Conservation (phyloP, 257 asterid genomes). For the Nicotiana benthamiana region DNA sequence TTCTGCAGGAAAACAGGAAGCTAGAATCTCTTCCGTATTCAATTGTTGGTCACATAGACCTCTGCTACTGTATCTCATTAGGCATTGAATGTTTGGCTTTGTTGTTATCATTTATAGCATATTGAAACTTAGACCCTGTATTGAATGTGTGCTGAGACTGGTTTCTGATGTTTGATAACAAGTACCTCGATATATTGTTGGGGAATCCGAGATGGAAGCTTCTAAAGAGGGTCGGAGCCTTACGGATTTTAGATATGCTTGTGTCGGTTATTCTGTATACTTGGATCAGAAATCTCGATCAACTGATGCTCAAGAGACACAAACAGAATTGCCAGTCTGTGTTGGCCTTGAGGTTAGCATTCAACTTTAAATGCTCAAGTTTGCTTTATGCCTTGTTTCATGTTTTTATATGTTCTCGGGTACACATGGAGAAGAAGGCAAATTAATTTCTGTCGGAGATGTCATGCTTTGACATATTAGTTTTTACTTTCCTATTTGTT, state of each 20-base stretch:
- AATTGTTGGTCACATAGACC: neutral
- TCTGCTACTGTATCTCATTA: neutral
- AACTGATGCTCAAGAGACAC: conserved; percentile 31
- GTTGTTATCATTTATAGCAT: neutral
- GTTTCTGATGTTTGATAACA: conserved; percentile 27
- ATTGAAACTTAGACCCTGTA: neutral
- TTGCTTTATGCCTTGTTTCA: conserved; percentile 7
- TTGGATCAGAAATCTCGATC: conserved; percentile 38
- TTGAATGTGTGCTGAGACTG: neutral
- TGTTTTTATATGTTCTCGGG: neutral
- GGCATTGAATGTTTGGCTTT: neutral
- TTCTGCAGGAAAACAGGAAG: neutral
- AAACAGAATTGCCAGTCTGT: conserved; percentile 67
- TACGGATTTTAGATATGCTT: conserved; percentile 67
- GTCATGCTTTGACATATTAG: neutral
- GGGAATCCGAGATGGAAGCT: conserved; percentile 63
- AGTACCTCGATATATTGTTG: conserved; percentile 62
- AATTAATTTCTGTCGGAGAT: neutral
- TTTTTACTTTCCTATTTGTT: neutral
- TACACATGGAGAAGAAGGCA: neutral
- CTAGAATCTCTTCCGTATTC: neutral
- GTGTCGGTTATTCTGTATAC: conserved; percentile 81
- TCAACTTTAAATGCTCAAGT: neutral
- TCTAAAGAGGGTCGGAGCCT: conserved; percentile 67
- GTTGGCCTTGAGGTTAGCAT: conserved; percentile 82